Evolutionary conservation across 2,329 filamentous ascomycete genomes (phyloP), one percentile per base, ranked within the genome.

Genomic region (Allantophomopsis lycopodina): DNA sequence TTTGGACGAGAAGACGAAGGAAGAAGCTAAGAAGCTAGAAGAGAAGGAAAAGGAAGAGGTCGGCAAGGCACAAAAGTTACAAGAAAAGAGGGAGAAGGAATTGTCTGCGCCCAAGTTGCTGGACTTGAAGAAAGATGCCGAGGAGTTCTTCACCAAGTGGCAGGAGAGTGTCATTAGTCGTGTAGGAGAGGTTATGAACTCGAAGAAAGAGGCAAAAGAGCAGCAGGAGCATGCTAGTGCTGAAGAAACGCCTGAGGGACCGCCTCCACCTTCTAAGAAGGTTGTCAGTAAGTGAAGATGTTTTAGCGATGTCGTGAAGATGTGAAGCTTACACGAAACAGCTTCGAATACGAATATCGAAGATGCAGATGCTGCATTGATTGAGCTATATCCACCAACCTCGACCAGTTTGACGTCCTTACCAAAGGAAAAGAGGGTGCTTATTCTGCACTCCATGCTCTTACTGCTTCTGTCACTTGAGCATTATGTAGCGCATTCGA

Each of bases 121-220:
- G 42, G 79, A 84, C 49, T 60, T 87, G 50, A 87, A 78, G 61
- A 76, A 72, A 45, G 77, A 81, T 40, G 71, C 78, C 2, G 55
- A 93, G 5, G 62, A 68, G 6, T 77, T 80, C 54, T 94, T 89
- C 54, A 76, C 82, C 42, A 80, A 85, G 46, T 96, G 89, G 89
- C 74, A 84, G 50, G 68, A 75, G 5, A 65, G 67, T 11, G 73
- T 94, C 8, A 63, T 84, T 32, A 69, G 74, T 41, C 73, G 87
- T 12, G 64, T 94, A 17, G 73, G 76, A 14, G 80, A 91, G 46
- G 68, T 76, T 30, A 69, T 87, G 14, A 68, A 70, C 33, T 56
- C 64, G 21, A 66, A 62, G 39, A 66, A 71, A n/a, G 45, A 42
- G 40, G 53, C 46, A 42, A 54, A 46, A 42, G 48, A 48, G 50